These are phyloP conservation scores for Pseudoscleropodium purum DNA, from an alignment of 225 moss, liverwort and hornwort species.

Conservation along the genomic window DNA sequence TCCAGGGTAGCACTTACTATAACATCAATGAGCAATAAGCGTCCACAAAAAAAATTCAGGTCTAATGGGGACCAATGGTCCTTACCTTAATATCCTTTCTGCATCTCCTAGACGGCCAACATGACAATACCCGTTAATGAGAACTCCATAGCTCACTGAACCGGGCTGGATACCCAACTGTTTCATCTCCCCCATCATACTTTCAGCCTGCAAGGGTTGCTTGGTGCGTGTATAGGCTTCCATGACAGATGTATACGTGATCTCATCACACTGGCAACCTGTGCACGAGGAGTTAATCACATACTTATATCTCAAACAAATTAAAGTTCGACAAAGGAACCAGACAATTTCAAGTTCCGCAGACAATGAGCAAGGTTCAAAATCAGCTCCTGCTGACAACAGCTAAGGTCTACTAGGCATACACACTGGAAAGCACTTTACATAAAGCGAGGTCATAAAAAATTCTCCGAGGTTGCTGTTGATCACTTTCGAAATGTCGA, in stretches of 20 bases:
- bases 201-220: conserved; percentile 38
- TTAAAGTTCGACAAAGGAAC: background rate
- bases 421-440: background rate
- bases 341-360: background rate
- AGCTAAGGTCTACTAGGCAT: background rate
- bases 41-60: background rate
- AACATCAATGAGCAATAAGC: background rate
- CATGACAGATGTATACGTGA: conserved; percentile 53
- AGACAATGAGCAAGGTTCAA: background rate
- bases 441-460: background rate
- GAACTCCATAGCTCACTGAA: conserved; percentile 41
- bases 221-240: conserved; percentile 37
- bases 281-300: background rate
- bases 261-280: conserved; percentile 49
- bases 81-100: conserved; percentile 47
- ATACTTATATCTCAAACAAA: background rate
- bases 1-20: background rate
- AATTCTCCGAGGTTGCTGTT: background rate
- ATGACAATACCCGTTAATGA: conserved; percentile 57
- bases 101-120: conserved; percentile 45
- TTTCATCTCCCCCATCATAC: conserved; percentile 45
- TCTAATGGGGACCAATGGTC: background rate
- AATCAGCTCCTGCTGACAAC: background rate
- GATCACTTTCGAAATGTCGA: background rate
- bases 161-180: conserved; percentile 27